Evolutionary conservation across 352 stramenopile species (phyloP).

Genomic region (Phytophthora pini): DNA sequence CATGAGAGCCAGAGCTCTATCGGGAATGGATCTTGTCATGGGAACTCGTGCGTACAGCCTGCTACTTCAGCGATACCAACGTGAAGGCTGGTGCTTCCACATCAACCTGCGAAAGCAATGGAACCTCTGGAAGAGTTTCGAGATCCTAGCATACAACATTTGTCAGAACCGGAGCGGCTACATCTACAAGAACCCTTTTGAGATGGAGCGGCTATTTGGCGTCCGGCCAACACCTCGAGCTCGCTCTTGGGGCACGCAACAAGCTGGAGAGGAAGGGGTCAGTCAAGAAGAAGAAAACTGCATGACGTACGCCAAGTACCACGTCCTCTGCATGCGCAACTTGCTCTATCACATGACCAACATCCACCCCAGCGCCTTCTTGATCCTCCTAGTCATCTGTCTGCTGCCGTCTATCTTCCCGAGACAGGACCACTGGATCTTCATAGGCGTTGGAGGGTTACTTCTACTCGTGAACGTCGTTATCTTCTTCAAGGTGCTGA

Average conservation of each 20-base stretch:
- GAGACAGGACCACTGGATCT: constrained; percentile 75
- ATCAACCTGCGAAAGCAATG: constrained; percentile 87
- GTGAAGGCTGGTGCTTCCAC: constrained; percentile 80
- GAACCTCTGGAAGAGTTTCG: constrained; percentile 88
- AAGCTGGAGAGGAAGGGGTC: constrained; percentile 10
- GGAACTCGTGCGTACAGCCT: constrained; percentile 78
- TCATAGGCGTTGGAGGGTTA: constrained; percentile 61
- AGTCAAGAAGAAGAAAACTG: constrained; percentile 31
- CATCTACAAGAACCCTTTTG: constrained; percentile 88
- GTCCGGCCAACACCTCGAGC: constrained; percentile 32
- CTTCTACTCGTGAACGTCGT: constrained; percentile 74
- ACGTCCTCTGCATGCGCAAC: constrained; percentile 89
- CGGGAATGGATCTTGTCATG: constrained; percentile 80
- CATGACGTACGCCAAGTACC: constrained; percentile 78
- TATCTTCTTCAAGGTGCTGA: constrained; percentile 89
- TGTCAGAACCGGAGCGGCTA: constrained; percentile 88
- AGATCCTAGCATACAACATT: constrained; percentile 90
- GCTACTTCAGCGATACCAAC: constrained; percentile 77
- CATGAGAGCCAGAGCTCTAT: constrained; percentile 50
- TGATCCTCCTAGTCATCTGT: constrained; percentile 77
- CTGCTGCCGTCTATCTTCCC: constrained; percentile 75
- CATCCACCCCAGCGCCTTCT: constrained; percentile 78
- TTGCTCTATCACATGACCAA: constrained; percentile 84
- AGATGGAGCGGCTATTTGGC: constrained; percentile 86
- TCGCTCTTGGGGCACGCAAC: constrained; percentile 9